phyloP scores from a whole-genome alignment of 148 eudicot species.

The Arbutus unedo region DNA sequence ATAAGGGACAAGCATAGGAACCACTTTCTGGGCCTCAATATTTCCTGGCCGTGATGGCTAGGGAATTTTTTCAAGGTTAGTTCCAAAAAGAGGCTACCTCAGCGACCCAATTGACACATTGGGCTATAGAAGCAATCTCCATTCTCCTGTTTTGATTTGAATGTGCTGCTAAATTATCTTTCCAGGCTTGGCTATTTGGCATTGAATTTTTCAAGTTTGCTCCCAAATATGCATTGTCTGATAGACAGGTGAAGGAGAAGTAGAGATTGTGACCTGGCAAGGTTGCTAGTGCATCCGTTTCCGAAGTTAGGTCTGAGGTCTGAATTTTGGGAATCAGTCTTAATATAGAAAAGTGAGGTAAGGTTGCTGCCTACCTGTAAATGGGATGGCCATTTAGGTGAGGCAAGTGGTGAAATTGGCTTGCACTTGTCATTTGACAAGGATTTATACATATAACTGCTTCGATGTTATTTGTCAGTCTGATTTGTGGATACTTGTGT shows the following conservation, averaged over 20 bases:
- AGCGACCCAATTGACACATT: not conserved
- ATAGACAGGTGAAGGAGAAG: not conserved
- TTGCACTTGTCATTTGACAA: not conserved
- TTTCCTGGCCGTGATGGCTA: not conserved
- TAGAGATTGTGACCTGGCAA: not conserved
- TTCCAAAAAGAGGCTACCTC: not conserved
- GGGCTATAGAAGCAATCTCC: not conserved
- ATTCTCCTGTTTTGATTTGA: not conserved
- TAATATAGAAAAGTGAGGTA: not conserved
- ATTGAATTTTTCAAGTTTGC: not conserved
- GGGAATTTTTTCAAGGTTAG: not conserved
- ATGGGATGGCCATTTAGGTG: not conserved
- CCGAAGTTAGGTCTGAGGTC: not conserved
- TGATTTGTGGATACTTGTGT: not conserved
- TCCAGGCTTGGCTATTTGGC: not conserved
- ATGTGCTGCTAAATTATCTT: not conserved
- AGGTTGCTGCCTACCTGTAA: not conserved
- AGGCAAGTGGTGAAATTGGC: not conserved
- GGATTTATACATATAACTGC: not conserved
- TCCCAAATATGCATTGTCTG: not conserved
- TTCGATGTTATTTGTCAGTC: not conserved
- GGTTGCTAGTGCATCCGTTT: not conserved
- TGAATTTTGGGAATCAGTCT: not conserved
- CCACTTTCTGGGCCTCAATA: not conserved
- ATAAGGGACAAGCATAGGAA: not conserved